A percentile compares a stretch with the other conserved stretches of the same genome.
Evolutionary conservation across 768 basidiomycete genomes (phyloP).

Genomic region (Amanita fuliginea): DNA sequence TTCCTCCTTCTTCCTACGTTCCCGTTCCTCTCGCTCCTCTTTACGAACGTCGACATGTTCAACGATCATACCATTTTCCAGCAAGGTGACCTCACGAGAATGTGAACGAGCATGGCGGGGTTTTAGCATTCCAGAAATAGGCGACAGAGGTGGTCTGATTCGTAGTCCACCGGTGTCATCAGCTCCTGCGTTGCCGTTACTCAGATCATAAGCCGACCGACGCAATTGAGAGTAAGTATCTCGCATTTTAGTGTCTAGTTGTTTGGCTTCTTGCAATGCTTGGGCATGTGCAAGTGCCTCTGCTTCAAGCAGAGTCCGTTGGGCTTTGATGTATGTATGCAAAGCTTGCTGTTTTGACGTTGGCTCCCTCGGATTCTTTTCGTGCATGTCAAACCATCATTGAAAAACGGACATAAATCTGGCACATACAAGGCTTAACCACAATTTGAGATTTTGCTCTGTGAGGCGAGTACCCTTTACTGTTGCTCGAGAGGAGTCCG

Average conservation of each 20-base stretch:
- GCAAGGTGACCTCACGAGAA: conserved; percentile 65
- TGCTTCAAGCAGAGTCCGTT: conserved; percentile 70
- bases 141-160: conserved; percentile 50
- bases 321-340: conserved; percentile 71
- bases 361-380: conserved; percentile 85
- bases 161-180: conserved; percentile 61
- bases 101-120: conserved; percentile 35
- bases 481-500: conserved; percentile 46
- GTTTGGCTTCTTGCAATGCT: conserved; percentile 67
- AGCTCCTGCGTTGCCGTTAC: conserved; percentile 29
- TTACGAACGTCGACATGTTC: conserved; percentile 78
- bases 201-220: conserved; percentile 66
- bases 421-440: conserved; percentile 60
- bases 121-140: conserved; percentile 22
- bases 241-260: conserved; percentile 66
- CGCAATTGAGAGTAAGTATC: conserved; percentile 74
- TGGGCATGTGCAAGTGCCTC: conserved; percentile 72
- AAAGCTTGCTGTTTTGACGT: conserved; percentile 77
- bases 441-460: conserved; percentile 72
- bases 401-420: conserved; percentile 1
- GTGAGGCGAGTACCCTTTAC: conserved; percentile 61
- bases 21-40: conserved; percentile 67
- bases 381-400: conserved; percentile 8
- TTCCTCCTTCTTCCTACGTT: conserved; percentile 61
- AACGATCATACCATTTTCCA: conserved; percentile 84